phyloP scores from a whole-genome alignment of 768 basidiomycete species.

The Arthromyces matolae region DNA sequence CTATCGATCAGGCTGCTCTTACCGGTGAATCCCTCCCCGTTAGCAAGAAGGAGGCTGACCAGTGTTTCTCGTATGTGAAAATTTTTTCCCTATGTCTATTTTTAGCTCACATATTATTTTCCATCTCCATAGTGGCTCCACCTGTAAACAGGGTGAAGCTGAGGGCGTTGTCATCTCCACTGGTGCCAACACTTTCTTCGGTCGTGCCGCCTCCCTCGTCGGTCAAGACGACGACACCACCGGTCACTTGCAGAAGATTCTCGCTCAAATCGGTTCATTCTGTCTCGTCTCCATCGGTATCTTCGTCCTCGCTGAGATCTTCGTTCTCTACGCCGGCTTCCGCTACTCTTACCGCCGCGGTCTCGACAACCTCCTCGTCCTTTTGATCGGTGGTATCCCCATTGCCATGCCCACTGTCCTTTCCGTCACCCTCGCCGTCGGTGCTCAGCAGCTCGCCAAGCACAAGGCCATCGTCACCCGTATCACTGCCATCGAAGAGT shows the following conservation, averaged over 20 bases:
- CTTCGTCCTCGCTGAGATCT: slow-evolving; percentile 92
- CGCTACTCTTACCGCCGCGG: slow-evolving; percentile 87
- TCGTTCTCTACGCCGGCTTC: slow-evolving; percentile 92
- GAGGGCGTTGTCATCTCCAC: slow-evolving; percentile 99
- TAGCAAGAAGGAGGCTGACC: slow-evolving; percentile 89
- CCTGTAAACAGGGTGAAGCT: slow-evolving; percentile 98
- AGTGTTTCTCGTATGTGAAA: slow-evolving; percentile 90
- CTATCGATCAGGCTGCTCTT: slow-evolving; percentile 96
- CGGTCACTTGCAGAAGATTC: slow-evolving; percentile 97
- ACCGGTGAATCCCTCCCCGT: slow-evolving; percentile 96
- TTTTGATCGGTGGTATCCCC: slow-evolving; percentile 99
- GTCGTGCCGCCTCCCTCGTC: slow-evolving; percentile 95
- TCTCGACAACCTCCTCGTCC: slow-evolving; percentile 95
- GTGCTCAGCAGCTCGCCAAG: slow-evolving; percentile 97
- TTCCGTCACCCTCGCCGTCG: slow-evolving; percentile 97
- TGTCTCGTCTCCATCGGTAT: slow-evolving; percentile 94
- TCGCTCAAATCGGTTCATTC: slow-evolving; percentile 97
- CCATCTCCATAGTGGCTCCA: slow-evolving; percentile 67
- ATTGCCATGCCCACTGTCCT: slow-evolving; percentile 99
- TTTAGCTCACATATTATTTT: slow-evolving; percentile 6
- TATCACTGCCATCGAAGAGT: slow-evolving; percentile 98
- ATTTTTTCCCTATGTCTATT: slow-evolving; percentile 1
- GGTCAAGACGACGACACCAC: slow-evolving; percentile 97
- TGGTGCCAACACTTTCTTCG: slow-evolving; percentile 97
- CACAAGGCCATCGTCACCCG: slow-evolving; percentile 99